phyloP scores from a whole-genome alignment of 768 basidiomycete species.

The Pleurotus citrinopileatus region DNA sequence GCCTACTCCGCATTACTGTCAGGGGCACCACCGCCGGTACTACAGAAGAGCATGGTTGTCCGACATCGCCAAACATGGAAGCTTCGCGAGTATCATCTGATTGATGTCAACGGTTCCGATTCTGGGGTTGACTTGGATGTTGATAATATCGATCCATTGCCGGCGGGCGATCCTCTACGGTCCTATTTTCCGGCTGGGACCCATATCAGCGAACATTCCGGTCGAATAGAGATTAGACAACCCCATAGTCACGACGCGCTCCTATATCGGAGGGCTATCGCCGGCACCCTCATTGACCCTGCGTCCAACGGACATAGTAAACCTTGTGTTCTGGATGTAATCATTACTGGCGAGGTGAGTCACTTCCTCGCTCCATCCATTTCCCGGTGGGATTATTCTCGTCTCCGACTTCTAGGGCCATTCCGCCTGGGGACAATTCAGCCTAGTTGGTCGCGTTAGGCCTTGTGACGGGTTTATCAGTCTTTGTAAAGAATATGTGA shows the following conservation, averaged over 20 bases:
- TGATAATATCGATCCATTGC: slow-evolving; percentile 35
- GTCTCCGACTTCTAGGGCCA: slow-evolving; percentile 58
- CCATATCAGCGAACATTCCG: slow-evolving; percentile 42
- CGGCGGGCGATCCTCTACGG: slow-evolving; percentile 57
- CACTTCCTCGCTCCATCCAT: not conserved
- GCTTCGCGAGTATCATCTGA: slow-evolving; percentile 71
- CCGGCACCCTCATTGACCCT: not conserved
- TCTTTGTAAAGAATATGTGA: slow-evolving; percentile 82
- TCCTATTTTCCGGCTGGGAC: slow-evolving; percentile 60
- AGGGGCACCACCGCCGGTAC: slow-evolving; percentile 57
- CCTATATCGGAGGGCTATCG: slow-evolving; percentile 27
- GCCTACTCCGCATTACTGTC: slow-evolving; percentile 77
- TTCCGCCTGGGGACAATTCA: slow-evolving; percentile 90
- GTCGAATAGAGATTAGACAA: slow-evolving; percentile 47
- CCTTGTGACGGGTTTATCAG: slow-evolving; percentile 79
- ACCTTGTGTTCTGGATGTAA: slow-evolving; percentile 49
- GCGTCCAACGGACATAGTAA: slow-evolving; percentile 17
- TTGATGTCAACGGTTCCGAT: slow-evolving; percentile 27
- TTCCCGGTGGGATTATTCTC: not conserved
- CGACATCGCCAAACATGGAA: slow-evolving; percentile 92
- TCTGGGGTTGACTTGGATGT: slow-evolving; percentile 30
- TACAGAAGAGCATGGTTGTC: slow-evolving; percentile 76
- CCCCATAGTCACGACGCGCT: slow-evolving; percentile 30
- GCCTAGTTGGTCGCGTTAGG: slow-evolving; percentile 74
- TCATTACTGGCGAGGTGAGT: slow-evolving; percentile 72